These are phyloP conservation scores for Phaffomyces thermotolerans DNA, from an alignment of 805 yeast species.

Conservation along the genomic window DNA sequence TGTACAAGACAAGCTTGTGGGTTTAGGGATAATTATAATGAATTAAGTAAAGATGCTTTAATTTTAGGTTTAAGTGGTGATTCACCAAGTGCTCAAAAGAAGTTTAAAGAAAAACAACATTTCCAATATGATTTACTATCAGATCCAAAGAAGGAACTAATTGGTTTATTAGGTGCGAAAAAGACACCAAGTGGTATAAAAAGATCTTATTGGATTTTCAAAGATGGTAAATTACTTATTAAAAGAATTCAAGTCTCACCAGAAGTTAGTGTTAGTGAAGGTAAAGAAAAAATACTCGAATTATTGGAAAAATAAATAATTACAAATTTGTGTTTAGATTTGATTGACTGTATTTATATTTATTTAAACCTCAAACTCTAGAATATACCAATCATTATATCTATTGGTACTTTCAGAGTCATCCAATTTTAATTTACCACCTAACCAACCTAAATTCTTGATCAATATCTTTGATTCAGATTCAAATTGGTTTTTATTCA, in stretches of 20 bases:
- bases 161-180: conserved; percentile 75
- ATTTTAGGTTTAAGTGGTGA: conserved; percentile 85
- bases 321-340: neutral
- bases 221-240: conserved; percentile 56
- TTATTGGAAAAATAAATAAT: conserved; percentile 17
- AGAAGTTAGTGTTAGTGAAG: conserved; percentile 51
- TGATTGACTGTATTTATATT: neutral
- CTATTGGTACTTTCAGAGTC: conserved; percentile 16
- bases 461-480: conserved; percentile 19
- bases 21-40: conserved; percentile 58
- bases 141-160: conserved; percentile 66
- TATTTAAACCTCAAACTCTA: conserved; percentile 22
- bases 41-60: conserved; percentile 45
- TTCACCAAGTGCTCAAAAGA: conserved; percentile 67
- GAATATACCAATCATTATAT: conserved; percentile 23
- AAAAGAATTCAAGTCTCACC: conserved; percentile 39
- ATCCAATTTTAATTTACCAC: conserved; percentile 18
- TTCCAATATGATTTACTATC: conserved; percentile 68
- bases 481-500: conserved; percentile 19
- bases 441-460: conserved; percentile 23
- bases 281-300: conserved; percentile 46
- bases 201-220: conserved; percentile 90
- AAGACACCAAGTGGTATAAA: conserved; percentile 70
- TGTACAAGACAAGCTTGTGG: conserved; percentile 95
- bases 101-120: conserved; percentile 63